A percentile compares a stretch with the other conserved stretches of the same genome.
phyloP scores from a whole-genome alignment of 805 yeast species.

The Starmera pachycereana region DNA sequence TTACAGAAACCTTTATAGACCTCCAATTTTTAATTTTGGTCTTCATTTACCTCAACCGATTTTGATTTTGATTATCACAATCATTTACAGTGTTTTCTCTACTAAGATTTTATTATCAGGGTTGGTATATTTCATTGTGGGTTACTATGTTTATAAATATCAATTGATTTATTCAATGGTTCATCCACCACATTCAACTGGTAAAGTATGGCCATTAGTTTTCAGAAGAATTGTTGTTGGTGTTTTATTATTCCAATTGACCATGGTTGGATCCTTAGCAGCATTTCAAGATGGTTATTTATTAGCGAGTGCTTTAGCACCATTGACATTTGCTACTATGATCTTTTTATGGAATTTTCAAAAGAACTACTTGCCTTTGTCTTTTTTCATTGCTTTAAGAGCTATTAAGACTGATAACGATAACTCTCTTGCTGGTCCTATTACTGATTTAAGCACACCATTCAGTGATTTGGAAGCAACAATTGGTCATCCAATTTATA shows the following conservation, averaged over 20 bases:
- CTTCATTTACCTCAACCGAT: slow-evolving; percentile 87
- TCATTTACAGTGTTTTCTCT: slow-evolving; percentile 83
- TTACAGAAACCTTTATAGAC: slow-evolving; percentile 61
- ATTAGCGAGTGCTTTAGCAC: slow-evolving; percentile 60
- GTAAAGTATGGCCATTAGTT: slow-evolving; percentile 90
- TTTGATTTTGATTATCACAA: slow-evolving; percentile 70
- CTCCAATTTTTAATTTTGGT: slow-evolving; percentile 91
- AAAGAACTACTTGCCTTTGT: slow-evolving; percentile 67
- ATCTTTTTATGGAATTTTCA: slow-evolving; percentile 73
- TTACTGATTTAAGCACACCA: slow-evolving; percentile 4
- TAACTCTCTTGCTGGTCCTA: slow-evolving; percentile 9
- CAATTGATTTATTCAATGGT: slow-evolving; percentile 84
- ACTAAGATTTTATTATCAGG: slow-evolving; percentile 83
- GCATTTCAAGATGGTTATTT: slow-evolving; percentile 68
- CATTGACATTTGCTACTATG: slow-evolving; percentile 63
- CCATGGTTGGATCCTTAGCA: slow-evolving; percentile 87
- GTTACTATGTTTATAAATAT: slow-evolving; percentile 84
- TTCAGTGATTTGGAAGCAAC: slow-evolving; percentile 9
- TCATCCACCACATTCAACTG: slow-evolving; percentile 95
- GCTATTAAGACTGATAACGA: slow-evolving; percentile 49
- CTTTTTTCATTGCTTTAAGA: slow-evolving; percentile 77
- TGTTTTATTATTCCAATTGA: slow-evolving; percentile 71
- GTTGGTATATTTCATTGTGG: slow-evolving; percentile 69
- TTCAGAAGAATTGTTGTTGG: slow-evolving; percentile 79
- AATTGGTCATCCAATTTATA: slow-evolving; percentile 15